Evolutionary conservation across 371 early-diverging fungal species (phyloP), one percentile per base, ranked within the genome.

Genomic region (Rhizopus sp.): DNA sequence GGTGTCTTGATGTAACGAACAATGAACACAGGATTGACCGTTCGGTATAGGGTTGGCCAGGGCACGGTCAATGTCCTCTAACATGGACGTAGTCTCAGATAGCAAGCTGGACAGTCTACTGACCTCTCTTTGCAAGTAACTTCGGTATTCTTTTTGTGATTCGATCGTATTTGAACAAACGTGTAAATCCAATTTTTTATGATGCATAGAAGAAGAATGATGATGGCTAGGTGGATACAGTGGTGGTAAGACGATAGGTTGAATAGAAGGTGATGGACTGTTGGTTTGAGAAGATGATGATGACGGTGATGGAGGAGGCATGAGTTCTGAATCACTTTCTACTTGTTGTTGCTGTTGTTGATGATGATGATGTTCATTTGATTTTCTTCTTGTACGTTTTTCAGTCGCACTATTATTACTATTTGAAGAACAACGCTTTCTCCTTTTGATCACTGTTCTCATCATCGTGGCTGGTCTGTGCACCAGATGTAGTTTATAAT

Each of bases 401-500:
- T 38, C n/a, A n/a, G 49, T 57, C 33, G 54, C 55, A 23, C 23
- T 23, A 23, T 23, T 23, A 23, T 23, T 23, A 23, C 23, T 23
- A 9, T 49, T 47, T 23, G 62, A 34, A 13, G 57, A 52, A 38
- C 65, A 65, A 41, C 79, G 70, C 46, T 75, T 73, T 60, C 85
- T 69, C 35, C 83, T 74, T 57, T 81, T 81, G 55, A 84, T 83
- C 3, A 84, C 83, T 2, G 77, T 73, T 1, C 75, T 69, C 69
- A 75, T 80, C 81, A 84, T 78, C 32, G 71, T 75, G 30, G 77
- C 73, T 12, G 80, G 88, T 33, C 88, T 77, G 50, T 81, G 82
- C 7, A 76, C 72, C 46, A 70, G 69, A 64, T 93, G 93, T 1
- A 89, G 73, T 57, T 87, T 88, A 62, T 83, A 86, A 62, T 92